phyloP scores from a whole-genome alignment of 768 basidiomycete genomes.

The Trametes cinnabarina region DNA sequence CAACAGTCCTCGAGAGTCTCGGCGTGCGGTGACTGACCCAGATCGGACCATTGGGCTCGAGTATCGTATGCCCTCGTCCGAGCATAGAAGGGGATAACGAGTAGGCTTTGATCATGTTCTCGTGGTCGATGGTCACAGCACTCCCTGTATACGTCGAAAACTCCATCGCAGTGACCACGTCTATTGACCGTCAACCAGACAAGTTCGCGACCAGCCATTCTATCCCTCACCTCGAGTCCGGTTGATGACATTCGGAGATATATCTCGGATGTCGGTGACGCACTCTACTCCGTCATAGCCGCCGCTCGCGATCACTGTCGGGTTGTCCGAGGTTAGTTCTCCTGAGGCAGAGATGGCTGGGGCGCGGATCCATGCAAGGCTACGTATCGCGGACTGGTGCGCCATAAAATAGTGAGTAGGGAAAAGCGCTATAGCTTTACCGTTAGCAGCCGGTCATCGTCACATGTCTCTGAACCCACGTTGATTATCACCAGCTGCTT shows the following conservation, averaged over 20 bases:
- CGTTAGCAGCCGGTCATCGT: background rate
- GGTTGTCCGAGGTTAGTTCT: constrained; percentile 47
- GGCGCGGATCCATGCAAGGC: constrained; percentile 69
- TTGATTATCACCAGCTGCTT: constrained; percentile 32
- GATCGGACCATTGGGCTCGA: constrained; percentile 76
- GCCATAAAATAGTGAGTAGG: constrained; percentile 72
- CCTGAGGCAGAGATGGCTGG: constrained; percentile 56
- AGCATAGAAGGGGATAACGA: constrained; percentile 71
- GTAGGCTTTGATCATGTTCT: constrained; percentile 75
- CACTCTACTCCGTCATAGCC: constrained; percentile 80
- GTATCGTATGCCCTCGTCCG: constrained; percentile 66
- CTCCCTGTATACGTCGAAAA: constrained; percentile 70
- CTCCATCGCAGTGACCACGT: constrained; percentile 65
- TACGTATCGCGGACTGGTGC: constrained; percentile 80
- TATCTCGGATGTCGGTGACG: constrained; percentile 75
- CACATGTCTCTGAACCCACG: constrained; percentile 25
- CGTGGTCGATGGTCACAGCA: constrained; percentile 77
- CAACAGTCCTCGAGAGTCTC: too few species aligned
- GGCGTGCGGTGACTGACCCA: too few species aligned
- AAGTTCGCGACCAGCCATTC: too few species aligned
- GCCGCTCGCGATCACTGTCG: constrained; percentile 71
- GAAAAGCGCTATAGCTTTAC: constrained; percentile 38
- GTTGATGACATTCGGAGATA: constrained; percentile 65
- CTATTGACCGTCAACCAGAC: constrained; percentile 35
- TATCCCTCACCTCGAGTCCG: constrained; percentile 62